Evolutionary conservation across 805 yeast species (phyloP).

Genomic region (Saturnispora galanensis): DNA sequence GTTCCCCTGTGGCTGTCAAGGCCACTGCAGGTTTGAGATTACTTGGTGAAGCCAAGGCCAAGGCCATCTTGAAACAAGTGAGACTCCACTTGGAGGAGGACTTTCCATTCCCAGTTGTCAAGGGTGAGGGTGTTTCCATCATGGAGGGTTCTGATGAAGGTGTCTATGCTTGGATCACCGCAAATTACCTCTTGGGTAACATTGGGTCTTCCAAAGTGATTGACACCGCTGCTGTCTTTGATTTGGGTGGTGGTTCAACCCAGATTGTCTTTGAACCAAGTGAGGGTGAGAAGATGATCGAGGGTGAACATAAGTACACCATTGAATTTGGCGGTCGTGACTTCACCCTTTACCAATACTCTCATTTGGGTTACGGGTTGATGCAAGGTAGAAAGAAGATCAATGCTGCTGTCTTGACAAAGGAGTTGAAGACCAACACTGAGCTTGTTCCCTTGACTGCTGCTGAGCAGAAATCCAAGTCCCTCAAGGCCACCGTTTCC

Average conservation of each 20-base stretch:
- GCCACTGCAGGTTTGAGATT: slow-evolving; percentile 96
- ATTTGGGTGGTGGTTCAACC: slow-evolving; percentile 97
- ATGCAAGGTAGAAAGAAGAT: slow-evolving; percentile 88
- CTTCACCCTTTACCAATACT: slow-evolving; percentile 80
- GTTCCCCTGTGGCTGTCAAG: slow-evolving; percentile 93
- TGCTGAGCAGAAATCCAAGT: slow-evolving; percentile 31
- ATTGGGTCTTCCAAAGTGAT: slow-evolving; percentile 68
- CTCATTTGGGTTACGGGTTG: slow-evolving; percentile 92
- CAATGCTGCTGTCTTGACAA: slow-evolving; percentile 49
- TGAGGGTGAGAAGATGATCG: slow-evolving; percentile 53
- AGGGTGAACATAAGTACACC: slow-evolving; percentile 77
- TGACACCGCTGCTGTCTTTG: slow-evolving; percentile 95
- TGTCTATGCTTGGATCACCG: slow-evolving; percentile 97
- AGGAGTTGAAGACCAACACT: slow-evolving; percentile 18
- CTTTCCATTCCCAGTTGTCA: slow-evolving; percentile 89
- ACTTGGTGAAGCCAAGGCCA: slow-evolving; percentile 67
- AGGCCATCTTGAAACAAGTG: slow-evolving; percentile 66
- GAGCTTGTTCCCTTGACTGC: slow-evolving; percentile 22
- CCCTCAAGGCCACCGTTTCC: slow-evolving; percentile 33
- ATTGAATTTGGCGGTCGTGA: slow-evolving; percentile 73
- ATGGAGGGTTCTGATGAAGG: slow-evolving; percentile 98
- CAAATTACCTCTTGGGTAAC: slow-evolving; percentile 87
- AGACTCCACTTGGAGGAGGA: slow-evolving; percentile 62
- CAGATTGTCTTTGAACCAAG: slow-evolving; percentile 96
- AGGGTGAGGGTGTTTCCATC: slow-evolving; percentile 76